Conservation (phyloP, 106 monocot species). For the Dendrobium officinale region DNA sequence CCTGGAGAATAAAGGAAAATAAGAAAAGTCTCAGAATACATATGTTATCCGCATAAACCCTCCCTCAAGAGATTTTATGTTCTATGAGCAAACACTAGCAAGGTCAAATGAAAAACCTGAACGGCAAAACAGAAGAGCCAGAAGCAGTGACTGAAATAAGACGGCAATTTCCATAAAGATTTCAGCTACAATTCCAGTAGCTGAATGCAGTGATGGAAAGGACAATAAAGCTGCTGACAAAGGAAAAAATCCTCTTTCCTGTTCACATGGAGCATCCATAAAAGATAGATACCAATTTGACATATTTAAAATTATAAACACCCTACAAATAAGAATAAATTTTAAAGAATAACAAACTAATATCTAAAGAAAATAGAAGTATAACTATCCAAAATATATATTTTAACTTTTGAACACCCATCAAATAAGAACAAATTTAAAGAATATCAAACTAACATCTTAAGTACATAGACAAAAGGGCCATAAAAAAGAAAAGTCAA, state of each 20-base stretch:
- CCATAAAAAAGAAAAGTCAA: not conserved
- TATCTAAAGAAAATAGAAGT: no score
- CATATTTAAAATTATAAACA: not conserved
- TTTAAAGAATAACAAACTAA: no score
- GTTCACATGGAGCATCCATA: slow-evolving; percentile 10
- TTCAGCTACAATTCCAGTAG: slow-evolving; percentile 35
- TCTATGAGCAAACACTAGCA: not conserved
- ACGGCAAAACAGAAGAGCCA: slow-evolving; percentile 73
- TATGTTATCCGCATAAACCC: not conserved
- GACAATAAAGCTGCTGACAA: slow-evolving; percentile 84
- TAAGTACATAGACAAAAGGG: not conserved
- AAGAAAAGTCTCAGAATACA: not conserved
- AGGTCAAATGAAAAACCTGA: slow-evolving; percentile 51
- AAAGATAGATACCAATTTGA: not conserved
- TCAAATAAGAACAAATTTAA: slow-evolving; percentile 1
- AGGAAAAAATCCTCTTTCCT: slow-evolving; percentile 96
- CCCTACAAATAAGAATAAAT: not conserved
- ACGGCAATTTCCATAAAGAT: slow-evolving; percentile 58
- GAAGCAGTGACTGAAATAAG: slow-evolving; percentile 65
- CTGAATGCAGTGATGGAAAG: slow-evolving; percentile 48
- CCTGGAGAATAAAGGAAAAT: slow-evolving; percentile 38
- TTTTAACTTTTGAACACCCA: not conserved
- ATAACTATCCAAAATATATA: no score
- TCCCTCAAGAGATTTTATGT: not conserved
- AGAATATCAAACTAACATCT: not conserved